Percentiles rank a stretch among this genome's conserved stretches.
These are phyloP conservation scores for Uncinocarpus reesii DNA, from an alignment of 2,329 filamentous ascomycete genomes.

Conservation along the genomic window DNA sequence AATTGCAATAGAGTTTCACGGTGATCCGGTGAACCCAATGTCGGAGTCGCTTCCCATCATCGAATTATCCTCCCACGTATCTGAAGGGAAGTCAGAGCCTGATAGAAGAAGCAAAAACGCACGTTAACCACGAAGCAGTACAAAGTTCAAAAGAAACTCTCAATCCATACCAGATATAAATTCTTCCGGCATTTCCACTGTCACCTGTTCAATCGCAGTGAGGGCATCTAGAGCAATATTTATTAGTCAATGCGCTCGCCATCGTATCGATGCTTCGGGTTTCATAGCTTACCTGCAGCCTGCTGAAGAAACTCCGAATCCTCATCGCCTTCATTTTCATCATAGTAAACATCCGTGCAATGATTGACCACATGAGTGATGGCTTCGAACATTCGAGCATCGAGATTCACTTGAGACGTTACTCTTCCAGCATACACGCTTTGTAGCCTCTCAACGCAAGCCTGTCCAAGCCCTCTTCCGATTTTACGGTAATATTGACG, in stretches of 20 bases:
- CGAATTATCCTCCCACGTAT: constrained; percentile 37
- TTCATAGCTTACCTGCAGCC: constrained; percentile 32
- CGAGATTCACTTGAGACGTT: constrained; percentile 21
- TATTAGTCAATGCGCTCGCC: constrained; percentile 12
- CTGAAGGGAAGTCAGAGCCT: constrained; percentile 35
- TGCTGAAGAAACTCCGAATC: constrained; percentile 27
- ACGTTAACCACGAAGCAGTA: constrained; percentile 10
- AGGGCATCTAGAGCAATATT: constrained; percentile 23
- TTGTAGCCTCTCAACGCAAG: constrained; percentile 28
- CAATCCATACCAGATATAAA: constrained; percentile 30
- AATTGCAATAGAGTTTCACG: constrained; percentile 19
- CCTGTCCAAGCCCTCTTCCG: constrained; percentile 26
- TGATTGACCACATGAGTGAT: constrained; percentile 31
- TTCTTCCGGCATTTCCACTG: constrained; percentile 31
- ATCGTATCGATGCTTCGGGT: not conserved
- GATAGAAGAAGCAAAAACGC: constrained; percentile 21
- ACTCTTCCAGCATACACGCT: constrained; percentile 24
- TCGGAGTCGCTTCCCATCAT: constrained; percentile 35
- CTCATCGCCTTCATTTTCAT: constrained; percentile 25
- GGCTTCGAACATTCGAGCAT: constrained; percentile 29
- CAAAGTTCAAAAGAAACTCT: constrained; percentile 12
- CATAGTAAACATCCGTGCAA: constrained; percentile 32
- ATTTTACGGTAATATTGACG: constrained; percentile 23
- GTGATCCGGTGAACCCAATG: constrained; percentile 29
- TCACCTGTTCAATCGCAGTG: constrained; percentile 28